Evolutionary conservation across 768 basidiomycete genomes (phyloP).

Genomic region (Russula brevipes): DNA sequence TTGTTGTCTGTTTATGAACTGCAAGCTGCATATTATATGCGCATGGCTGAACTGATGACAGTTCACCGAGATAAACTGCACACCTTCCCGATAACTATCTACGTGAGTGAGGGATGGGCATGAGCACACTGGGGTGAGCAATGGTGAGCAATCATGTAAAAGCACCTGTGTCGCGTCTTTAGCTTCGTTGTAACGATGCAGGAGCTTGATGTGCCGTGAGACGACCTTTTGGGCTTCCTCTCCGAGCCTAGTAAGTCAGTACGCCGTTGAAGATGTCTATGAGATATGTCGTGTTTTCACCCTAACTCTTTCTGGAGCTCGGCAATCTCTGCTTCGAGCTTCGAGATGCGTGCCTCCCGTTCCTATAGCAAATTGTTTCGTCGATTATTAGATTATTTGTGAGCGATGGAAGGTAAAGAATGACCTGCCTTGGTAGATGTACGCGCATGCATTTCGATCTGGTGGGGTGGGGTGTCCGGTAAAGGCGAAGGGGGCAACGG

Average conservation of each 20-base stretch:
- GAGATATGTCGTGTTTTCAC: not conserved
- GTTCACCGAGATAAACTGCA: not conserved
- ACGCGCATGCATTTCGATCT: slow-evolving; percentile 18
- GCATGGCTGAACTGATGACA: slow-evolving; percentile 7
- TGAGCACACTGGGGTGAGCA: too few species aligned
- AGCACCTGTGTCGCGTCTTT: slow-evolving; percentile 73
- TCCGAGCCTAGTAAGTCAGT: slow-evolving; percentile 28
- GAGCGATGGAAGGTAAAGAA: not conserved
- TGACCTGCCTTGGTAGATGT: not conserved
- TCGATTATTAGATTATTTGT: not conserved
- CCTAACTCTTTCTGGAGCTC: slow-evolving; percentile 20
- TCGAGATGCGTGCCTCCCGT: slow-evolving; percentile 16
- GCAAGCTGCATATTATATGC: slow-evolving; percentile 52
- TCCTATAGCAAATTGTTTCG: not conserved
- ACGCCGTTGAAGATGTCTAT: not conserved
- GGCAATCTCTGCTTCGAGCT: slow-evolving; percentile 19
- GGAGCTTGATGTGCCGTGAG: slow-evolving; percentile 57
- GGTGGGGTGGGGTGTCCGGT: too few species aligned
- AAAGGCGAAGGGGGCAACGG: too few species aligned
- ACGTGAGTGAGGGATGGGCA: not conserved
- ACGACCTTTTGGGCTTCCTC: slow-evolving; percentile 52
- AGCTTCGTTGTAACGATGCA: slow-evolving; percentile 72
- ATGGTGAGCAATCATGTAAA: not conserved
- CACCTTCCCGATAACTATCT: slow-evolving; percentile 80
- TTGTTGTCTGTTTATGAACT: slow-evolving; percentile 57